These are phyloP conservation scores for Amoebophrya sp. DNA, from an alignment of 169 alveolate genomes.

Conservation along the genomic window DNA sequence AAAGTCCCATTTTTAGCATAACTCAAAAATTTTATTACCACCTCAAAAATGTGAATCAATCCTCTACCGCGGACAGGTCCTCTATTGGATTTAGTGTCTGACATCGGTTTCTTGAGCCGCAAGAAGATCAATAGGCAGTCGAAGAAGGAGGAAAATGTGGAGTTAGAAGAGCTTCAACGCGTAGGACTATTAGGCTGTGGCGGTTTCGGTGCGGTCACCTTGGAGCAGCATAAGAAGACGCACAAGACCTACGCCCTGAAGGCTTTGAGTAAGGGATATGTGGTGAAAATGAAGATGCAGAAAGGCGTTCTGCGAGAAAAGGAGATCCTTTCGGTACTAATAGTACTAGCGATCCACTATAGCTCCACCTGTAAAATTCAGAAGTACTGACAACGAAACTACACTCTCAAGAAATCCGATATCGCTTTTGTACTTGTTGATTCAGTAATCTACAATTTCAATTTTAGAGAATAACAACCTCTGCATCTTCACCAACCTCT, in stretches of 20 bases:
- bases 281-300: neutral
- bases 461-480: too few species aligned
- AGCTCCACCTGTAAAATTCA: too few species aligned
- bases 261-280: constrained; percentile 44
- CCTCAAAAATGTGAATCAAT: too few species aligned
- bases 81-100: neutral
- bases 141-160: too few species aligned
- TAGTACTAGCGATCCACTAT: neutral
- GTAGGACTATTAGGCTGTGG: constrained; percentile 46
- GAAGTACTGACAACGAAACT: too few species aligned
- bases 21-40: too few species aligned
- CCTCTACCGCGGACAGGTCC: too few species aligned
- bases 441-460: too few species aligned
- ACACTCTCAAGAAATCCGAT: too few species aligned
- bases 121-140: neutral
- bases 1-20: too few species aligned
- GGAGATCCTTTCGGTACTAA: neutral
- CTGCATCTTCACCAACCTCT: too few species aligned
- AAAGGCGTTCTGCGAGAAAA: neutral
- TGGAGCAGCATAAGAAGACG: constrained; percentile 31
- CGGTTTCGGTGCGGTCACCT: constrained; percentile 43
- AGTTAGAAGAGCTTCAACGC: constrained; percentile 34
- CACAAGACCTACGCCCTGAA: constrained; percentile 32
- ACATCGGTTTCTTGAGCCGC: neutral
- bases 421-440: too few species aligned